These are phyloP conservation scores for Wickerhamomyces subpelliculosus DNA, from an alignment of 805 yeast genomes.

Conservation along the genomic window DNA sequence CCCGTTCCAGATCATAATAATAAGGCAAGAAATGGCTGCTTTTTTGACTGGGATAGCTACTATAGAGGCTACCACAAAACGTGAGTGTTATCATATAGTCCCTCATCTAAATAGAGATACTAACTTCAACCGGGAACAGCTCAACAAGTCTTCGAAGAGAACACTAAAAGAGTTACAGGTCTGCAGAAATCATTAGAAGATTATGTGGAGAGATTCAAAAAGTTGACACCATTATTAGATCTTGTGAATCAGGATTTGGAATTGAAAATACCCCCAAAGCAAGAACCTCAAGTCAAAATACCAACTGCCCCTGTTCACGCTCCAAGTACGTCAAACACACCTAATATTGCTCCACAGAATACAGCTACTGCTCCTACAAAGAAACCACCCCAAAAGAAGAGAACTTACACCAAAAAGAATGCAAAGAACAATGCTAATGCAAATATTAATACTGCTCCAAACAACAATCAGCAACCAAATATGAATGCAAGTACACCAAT, in stretches of 20 bases:
- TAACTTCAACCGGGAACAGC: slow-evolving; percentile 12
- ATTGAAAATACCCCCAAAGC: slow-evolving; percentile 52
- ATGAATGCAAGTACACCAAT: background rate
- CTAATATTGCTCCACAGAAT: background rate
- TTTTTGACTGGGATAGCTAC: slow-evolving; percentile 29
- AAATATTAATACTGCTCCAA: slow-evolving; percentile 27
- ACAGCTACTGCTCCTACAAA: slow-evolving; percentile 7
- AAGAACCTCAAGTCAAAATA: slow-evolving; percentile 65
- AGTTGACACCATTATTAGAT: slow-evolving; percentile 39
- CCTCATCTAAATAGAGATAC: background rate
- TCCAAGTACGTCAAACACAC: background rate
- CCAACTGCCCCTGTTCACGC: slow-evolving; percentile 2
- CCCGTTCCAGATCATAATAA: slow-evolving; percentile 17
- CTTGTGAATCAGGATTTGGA: slow-evolving; percentile 39
- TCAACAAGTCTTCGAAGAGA: slow-evolving; percentile 24
- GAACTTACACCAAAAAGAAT: slow-evolving; percentile 16
- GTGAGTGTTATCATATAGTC: slow-evolving; percentile 8
- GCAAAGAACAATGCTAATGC: slow-evolving; percentile 7
- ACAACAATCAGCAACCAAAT: background rate
- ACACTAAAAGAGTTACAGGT: slow-evolving; percentile 24
- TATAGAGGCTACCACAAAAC: slow-evolving; percentile 28
- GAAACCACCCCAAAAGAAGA: slow-evolving; percentile 11
- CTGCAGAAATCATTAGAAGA: slow-evolving; percentile 35
- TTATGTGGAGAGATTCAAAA: slow-evolving; percentile 39
- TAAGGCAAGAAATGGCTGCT: slow-evolving; percentile 34